Percentiles rank a stretch among this genome's conserved stretches.
These are phyloP conservation scores for Leccinum variicolor DNA, from an alignment of 768 basidiomycete genomes.

Conservation along the genomic window DNA sequence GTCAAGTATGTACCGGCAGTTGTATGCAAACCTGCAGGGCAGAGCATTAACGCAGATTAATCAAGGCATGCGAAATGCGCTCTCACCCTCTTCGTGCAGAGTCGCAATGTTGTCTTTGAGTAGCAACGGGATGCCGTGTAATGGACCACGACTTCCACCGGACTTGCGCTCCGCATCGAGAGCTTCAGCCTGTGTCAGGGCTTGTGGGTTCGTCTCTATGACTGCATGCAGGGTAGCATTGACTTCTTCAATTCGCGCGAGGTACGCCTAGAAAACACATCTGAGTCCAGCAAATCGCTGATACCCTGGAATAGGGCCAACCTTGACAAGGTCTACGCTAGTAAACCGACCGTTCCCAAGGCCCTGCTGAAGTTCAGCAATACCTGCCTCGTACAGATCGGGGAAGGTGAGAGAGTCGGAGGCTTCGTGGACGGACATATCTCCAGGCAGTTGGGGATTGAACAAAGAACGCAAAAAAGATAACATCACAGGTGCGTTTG, in stretches of 20 bases:
- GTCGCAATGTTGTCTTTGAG: slow-evolving; percentile 48
- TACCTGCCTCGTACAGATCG: slow-evolving; percentile 61
- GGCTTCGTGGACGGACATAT: slow-evolving; percentile 7
- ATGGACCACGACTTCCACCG: slow-evolving; percentile 39
- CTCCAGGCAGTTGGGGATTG: slow-evolving; percentile 8
- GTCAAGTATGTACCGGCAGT: slow-evolving; percentile 30
- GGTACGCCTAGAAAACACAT: slow-evolving; percentile 47
- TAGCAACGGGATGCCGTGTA: slow-evolving; percentile 61
- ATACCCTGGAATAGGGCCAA: slow-evolving; percentile 10
- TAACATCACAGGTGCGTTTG: background rate
- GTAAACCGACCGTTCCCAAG: slow-evolving; percentile 50
- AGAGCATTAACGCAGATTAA: background rate
- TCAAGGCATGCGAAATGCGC: background rate
- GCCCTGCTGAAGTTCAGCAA: slow-evolving; percentile 53
- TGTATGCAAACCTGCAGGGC: slow-evolving; percentile 34
- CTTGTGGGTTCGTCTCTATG: slow-evolving; percentile 57
- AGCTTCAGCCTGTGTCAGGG: slow-evolving; percentile 47
- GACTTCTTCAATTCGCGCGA: slow-evolving; percentile 64
- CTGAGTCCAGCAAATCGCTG: background rate
- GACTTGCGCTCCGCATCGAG: slow-evolving; percentile 48
- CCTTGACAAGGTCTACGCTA: slow-evolving; percentile 64
- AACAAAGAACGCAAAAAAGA: slow-evolving; percentile 5
- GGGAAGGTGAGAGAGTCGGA: slow-evolving; percentile 33
- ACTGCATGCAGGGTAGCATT: slow-evolving; percentile 58
- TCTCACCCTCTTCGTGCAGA: slow-evolving; percentile 28